phyloP scores from a whole-genome alignment of 78 protist genomes.

The Dictyostelium firmibasis region DNA sequence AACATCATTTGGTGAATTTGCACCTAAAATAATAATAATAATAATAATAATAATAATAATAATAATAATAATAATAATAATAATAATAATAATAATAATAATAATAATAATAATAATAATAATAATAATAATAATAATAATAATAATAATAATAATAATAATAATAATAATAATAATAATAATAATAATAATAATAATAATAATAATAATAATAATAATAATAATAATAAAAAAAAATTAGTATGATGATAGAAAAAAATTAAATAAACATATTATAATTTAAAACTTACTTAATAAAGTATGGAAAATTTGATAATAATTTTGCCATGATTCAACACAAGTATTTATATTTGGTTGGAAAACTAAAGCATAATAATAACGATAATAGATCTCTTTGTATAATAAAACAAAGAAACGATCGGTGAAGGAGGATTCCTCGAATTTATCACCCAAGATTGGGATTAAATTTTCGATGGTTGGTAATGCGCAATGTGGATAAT shows the following conservation, averaged over 20 bases:
- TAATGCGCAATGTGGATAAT: conserved; percentile 61
- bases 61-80: neutral
- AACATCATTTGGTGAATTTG: conserved; percentile 62
- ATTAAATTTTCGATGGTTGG: conserved; percentile 61
- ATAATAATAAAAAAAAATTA: neutral
- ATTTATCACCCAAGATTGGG: conserved; percentile 40
- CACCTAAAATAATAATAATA: neutral
- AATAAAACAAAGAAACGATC: conserved; percentile 83
- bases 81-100: too few species aligned
- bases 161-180: neutral
- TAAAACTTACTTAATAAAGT: conserved; percentile 59
- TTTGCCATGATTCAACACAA: conserved; percentile 86
- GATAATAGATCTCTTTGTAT: conserved; percentile 94
- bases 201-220: neutral
- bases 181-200: neutral
- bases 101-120: neutral
- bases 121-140: neutral
- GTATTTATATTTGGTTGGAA: conserved; percentile 78
- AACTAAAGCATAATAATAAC: conserved; percentile 90
- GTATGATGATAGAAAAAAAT: neutral
- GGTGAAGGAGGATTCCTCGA: conserved; percentile 48
- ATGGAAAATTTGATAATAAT: conserved; percentile 89
- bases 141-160: neutral
- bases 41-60: neutral
- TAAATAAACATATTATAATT: neutral